These are phyloP conservation scores for Cryphonectria japonica DNA, from an alignment of 2,329 filamentous ascomycete species.

Conservation along the genomic window DNA sequence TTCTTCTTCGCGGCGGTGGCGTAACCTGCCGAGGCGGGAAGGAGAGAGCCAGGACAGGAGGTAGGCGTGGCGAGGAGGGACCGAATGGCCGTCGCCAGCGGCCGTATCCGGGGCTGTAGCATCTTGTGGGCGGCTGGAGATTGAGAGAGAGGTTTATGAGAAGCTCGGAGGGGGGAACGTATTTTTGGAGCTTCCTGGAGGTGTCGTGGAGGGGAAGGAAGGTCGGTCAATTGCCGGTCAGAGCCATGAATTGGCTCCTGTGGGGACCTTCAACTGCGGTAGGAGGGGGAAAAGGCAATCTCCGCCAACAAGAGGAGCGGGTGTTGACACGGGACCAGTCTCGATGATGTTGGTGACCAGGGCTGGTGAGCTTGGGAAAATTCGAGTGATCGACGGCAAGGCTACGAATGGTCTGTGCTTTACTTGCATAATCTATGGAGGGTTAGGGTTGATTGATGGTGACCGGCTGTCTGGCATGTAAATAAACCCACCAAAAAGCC, in stretches of 20 bases:
- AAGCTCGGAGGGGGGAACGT: background rate
- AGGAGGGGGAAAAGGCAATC: background rate
- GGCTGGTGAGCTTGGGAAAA: conserved; percentile 22
- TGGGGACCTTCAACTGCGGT: conserved; percentile 2
- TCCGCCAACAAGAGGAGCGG: conserved; percentile 14
- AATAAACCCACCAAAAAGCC: background rate
- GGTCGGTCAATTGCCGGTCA: conserved; percentile 17
- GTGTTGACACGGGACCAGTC: conserved; percentile 14
- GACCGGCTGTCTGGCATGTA: too few species aligned
- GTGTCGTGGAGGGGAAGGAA: conserved; percentile 7
- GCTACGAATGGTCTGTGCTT: background rate
- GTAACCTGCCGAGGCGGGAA: conserved; percentile 26
- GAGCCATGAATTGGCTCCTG: conserved; percentile 20
- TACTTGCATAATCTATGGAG: background rate
- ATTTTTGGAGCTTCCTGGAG: conserved; percentile 20
- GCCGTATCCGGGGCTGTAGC: conserved; percentile 68
- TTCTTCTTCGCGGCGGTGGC: conserved; percentile 33
- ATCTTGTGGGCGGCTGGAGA: conserved; percentile 46
- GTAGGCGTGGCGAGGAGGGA: conserved; percentile 29
- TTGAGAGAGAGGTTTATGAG: background rate
- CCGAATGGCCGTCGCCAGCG: conserved; percentile 40
- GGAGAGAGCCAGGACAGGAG: conserved; percentile 25
- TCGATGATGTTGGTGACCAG: conserved; percentile 8
- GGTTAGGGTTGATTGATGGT: background rate
- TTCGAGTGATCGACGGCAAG: conserved; percentile 20